Conservation (phyloP, 1,284 basidiomycete genomes). For the Ganoderma multipileum region DNA sequence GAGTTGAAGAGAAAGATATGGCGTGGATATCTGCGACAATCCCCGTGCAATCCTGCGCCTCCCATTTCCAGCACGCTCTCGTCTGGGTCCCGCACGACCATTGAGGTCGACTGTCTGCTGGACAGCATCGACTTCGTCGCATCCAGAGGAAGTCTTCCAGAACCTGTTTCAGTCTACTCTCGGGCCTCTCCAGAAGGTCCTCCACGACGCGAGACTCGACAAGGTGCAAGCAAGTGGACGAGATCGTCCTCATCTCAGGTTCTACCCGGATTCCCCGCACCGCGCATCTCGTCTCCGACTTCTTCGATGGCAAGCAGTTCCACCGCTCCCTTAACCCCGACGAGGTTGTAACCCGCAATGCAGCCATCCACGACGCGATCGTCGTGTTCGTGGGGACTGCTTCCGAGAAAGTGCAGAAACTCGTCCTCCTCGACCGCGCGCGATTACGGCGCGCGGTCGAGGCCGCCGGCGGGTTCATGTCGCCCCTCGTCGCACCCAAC, state of each 20-base stretch:
- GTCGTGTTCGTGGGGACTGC: conserved; percentile 87
- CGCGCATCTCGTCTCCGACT: conserved; percentile 96
- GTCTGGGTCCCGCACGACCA: conserved; percentile 96
- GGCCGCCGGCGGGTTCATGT: conserved; percentile 99
- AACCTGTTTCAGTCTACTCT: conserved; percentile 96
- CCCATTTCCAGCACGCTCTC: conserved; percentile 96
- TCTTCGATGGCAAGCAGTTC: conserved; percentile 97
- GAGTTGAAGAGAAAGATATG: conserved; percentile 99
- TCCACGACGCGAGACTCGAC: conserved; percentile 98
- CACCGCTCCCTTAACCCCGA: conserved; percentile 99
- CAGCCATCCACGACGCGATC: conserved; percentile 98
- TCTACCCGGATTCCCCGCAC: conserved; percentile 99
- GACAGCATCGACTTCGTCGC: conserved; percentile 99
- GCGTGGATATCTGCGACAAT: conserved; percentile 92
- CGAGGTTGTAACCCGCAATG: conserved; percentile 99
- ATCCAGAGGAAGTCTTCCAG: conserved; percentile 95
- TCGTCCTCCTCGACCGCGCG: conserved; percentile 95
- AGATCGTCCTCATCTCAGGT: conserved; percentile 97
- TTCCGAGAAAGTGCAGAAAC: conserved; percentile 96
- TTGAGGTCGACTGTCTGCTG: conserved; percentile 97
- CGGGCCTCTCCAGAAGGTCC: conserved; percentile 98
- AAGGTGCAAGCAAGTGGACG: conserved; percentile 90
- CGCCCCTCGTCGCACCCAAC: conserved; percentile 96
- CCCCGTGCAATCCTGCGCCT: conserved; percentile 96
- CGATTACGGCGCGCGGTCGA: conserved; percentile 98